Evolutionary conservation across 495 filamentous ascomycete genomes (phyloP).

Genomic region (Xylaria telfairii): DNA sequence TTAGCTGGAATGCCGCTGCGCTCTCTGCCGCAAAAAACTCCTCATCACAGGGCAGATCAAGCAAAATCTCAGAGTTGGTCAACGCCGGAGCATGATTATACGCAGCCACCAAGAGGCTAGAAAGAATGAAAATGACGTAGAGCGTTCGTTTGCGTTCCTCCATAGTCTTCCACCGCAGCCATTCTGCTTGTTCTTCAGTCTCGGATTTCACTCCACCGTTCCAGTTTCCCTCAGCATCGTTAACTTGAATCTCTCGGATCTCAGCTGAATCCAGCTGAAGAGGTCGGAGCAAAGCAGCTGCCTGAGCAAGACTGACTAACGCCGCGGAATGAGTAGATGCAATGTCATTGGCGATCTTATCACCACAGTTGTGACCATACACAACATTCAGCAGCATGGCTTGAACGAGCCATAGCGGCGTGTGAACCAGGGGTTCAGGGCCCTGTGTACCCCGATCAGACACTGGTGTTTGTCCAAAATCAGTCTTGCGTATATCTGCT

Average conservation of each 20-base stretch:
- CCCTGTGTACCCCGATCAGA: constrained; percentile 55
- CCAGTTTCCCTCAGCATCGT: constrained; percentile 57
- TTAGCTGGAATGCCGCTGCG: constrained; percentile 75
- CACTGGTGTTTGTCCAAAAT: constrained; percentile 65
- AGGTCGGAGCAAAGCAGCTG: constrained; percentile 75
- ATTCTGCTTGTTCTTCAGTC: constrained; percentile 77
- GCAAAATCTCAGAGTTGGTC: constrained; percentile 91
- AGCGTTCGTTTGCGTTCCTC: constrained; percentile 96
- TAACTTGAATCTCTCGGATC: constrained; percentile 47
- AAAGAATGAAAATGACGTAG: constrained; percentile 88
- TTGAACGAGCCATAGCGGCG: constrained; percentile 96
- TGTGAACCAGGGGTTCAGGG: constrained; percentile 74
- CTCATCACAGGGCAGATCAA: constrained; percentile 94
- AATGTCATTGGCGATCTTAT: constrained; percentile 88
- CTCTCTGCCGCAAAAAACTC: constrained; percentile 88
- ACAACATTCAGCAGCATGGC: constrained; percentile 97
- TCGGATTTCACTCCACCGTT: constrained; percentile 52
- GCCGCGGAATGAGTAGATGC: constrained; percentile 91
- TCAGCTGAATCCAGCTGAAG: constrained; percentile 48
- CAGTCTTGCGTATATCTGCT: constrained; percentile 81
- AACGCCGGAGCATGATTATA: constrained; percentile 91
- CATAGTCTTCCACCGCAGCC: constrained; percentile 84
- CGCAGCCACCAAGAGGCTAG: constrained; percentile 87
- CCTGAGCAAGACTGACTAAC: constrained; percentile 87
- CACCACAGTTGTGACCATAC: constrained; percentile 94